These are phyloP conservation scores for Trichophyton schoenleinii DNA, from an alignment of 2,329 filamentous ascomycete genomes.

Conservation along the genomic window DNA sequence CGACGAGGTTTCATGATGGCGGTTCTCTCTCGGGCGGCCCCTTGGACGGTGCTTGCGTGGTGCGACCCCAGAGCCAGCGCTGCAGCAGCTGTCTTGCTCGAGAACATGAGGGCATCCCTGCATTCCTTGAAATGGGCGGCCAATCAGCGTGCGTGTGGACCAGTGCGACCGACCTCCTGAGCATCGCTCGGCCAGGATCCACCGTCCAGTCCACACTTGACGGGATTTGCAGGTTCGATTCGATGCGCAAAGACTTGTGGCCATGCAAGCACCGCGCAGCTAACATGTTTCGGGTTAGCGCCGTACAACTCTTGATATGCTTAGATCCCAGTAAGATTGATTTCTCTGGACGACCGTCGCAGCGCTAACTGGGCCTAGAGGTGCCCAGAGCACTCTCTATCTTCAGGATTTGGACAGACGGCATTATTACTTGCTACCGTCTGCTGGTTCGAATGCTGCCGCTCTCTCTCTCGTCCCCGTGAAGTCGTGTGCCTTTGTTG, in stretches of 20 bases:
- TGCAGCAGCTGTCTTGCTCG: neutral
- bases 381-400: too few relatives aligned
- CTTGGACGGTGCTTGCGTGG: neutral
- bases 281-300: too few relatives aligned
- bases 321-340: too few relatives aligned
- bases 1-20: neutral
- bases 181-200: neutral
- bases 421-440: too few relatives aligned
- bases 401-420: too few relatives aligned
- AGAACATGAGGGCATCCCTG: constrained; percentile 6
- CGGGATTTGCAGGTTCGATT: neutral
- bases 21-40: too few relatives aligned
- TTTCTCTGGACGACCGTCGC: too few relatives aligned
- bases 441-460: too few relatives aligned
- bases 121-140: constrained; percentile 7
- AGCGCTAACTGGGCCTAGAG: too few relatives aligned
- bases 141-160: constrained; percentile 2
- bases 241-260: neutral
- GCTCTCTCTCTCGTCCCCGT: too few relatives aligned
- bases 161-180: neutral
- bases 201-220: neutral
- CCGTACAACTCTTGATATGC: too few relatives aligned
- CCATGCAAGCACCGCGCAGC: neutral
- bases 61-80: neutral
- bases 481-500: too few relatives aligned